Percentiles rank a stretch among this genome's conserved stretches.
These are phyloP conservation scores for Globisporangium perplexum DNA, from an alignment of 352 stramenopile genomes.

Conservation along the genomic window DNA sequence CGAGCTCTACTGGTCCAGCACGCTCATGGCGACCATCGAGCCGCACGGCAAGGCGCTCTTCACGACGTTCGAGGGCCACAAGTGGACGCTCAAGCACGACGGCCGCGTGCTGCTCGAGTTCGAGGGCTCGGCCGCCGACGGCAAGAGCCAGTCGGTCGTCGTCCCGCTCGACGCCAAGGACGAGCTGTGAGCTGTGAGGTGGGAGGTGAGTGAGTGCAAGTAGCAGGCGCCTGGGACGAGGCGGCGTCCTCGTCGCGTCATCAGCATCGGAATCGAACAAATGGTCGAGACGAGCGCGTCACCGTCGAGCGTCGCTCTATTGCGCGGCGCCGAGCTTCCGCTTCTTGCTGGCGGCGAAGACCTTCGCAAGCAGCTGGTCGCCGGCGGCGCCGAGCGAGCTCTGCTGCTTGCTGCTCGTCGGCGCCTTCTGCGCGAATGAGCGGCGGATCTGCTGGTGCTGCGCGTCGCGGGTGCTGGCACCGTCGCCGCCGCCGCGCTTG, in stretches of 20 bases:
- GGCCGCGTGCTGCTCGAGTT: slow-evolving; percentile 50
- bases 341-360: slow-evolving; percentile 65
- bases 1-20: slow-evolving; percentile 61
- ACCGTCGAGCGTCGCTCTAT: neutral
- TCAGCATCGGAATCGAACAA: neutral
- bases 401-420: slow-evolving; percentile 62
- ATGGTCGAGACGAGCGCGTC: neutral
- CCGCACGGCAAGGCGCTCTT: slow-evolving; percentile 39
- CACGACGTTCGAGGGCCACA: slow-evolving; percentile 59
- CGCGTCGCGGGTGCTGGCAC: slow-evolving; percentile 6
- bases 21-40: slow-evolving; percentile 59
- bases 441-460: slow-evolving; percentile 48
- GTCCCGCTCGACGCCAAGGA: slow-evolving; percentile 40
- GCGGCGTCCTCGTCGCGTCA: neutral
- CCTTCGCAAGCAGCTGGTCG: slow-evolving; percentile 50
- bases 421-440: slow-evolving; percentile 70
- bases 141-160: slow-evolving; percentile 40
- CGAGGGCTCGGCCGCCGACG: slow-evolving; percentile 34
- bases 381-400: slow-evolving; percentile 40
- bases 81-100: slow-evolving; percentile 61
- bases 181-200: slow-evolving; percentile 41
- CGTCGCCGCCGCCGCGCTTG: slow-evolving; percentile 36
- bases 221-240: neutral
- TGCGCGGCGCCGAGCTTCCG: slow-evolving; percentile 21
- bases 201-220: slow-evolving; percentile 12